These are phyloP conservation scores for Corchorus capsularis DNA, from an alignment of 345 rosid species.

Conservation along the genomic window DNA sequence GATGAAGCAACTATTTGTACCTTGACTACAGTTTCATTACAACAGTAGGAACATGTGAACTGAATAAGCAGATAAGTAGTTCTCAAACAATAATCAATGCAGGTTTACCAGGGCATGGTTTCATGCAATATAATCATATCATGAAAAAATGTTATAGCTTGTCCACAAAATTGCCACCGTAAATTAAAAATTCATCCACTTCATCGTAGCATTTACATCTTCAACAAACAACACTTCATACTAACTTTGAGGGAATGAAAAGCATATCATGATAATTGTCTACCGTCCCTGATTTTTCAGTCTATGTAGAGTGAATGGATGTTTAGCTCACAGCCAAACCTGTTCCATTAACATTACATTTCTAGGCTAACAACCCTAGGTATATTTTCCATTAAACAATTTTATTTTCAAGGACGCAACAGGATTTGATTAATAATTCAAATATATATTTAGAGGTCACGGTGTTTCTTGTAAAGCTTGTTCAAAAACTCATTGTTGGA, in stretches of 20 bases:
- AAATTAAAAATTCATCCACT: background rate
- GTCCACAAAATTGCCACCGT: background rate
- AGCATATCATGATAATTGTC: constrained; percentile 18
- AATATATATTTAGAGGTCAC: no score
- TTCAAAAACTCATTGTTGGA: no score
- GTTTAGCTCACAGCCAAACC: background rate
- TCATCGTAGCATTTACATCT: background rate
- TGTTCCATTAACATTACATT: background rate
- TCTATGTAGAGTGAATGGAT: constrained; percentile 1
- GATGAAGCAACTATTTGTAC: background rate
- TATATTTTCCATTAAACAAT: background rate
- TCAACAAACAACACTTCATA: background rate
- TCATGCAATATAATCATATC: background rate
- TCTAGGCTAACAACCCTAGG: background rate
- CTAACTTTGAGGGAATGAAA: background rate
- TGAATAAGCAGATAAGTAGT: constrained; percentile 7
- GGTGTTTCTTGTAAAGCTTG: no score
- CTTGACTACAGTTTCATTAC: background rate
- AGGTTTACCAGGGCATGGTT: background rate
- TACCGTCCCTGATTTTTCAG: background rate
- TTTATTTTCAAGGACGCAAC: background rate
- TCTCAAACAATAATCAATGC: background rate
- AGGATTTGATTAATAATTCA: background rate
- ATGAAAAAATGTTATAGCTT: background rate
- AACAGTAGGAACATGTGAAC: constrained; percentile 5